phyloP scores from a whole-genome alignment of 352 stramenopile species.

The Phytophthora agathidicida region DNA sequence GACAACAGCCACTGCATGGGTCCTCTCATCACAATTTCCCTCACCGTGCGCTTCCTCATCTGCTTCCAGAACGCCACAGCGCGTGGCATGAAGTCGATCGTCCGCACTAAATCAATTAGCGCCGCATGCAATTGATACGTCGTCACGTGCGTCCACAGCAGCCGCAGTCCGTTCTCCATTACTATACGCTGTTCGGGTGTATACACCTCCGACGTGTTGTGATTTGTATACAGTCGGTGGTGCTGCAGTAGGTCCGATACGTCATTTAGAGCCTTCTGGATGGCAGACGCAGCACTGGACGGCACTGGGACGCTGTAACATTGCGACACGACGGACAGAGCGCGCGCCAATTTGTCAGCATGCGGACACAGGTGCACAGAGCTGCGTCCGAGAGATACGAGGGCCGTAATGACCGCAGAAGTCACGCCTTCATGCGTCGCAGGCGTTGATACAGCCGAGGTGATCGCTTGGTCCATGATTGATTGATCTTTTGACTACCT shows the following conservation, averaged over 20 bases:
- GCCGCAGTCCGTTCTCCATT: constrained; percentile 41
- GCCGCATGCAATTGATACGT: constrained; percentile 65
- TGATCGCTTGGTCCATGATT: constrained; percentile 26
- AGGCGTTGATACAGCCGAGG: not conserved
- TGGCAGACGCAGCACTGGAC: constrained; percentile 38
- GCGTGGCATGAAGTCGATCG: constrained; percentile 76
- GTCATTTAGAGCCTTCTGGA: constrained; percentile 45
- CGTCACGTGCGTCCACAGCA: constrained; percentile 69
- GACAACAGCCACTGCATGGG: constrained; percentile 72
- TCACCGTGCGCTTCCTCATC: constrained; percentile 47
- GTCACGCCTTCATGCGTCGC: constrained; percentile 35
- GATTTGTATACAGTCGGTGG: constrained; percentile 39
- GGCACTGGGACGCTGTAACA: constrained; percentile 56
- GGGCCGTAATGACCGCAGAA: constrained; percentile 22
- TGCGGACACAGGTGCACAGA: constrained; percentile 26
- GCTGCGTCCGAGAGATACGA: constrained; percentile 27
- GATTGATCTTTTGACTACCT: constrained; percentile 1
- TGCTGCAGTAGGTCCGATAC: constrained; percentile 48
- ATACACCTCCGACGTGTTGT: constrained; percentile 20
- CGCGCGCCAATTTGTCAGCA: constrained; percentile 40
- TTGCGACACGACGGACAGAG: constrained; percentile 48
- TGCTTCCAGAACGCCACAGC: constrained; percentile 75
- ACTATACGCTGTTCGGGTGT: constrained; percentile 28
- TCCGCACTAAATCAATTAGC: constrained; percentile 61
- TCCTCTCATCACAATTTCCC: constrained; percentile 54